Percentiles rank a stretch among this genome's conserved stretches.
phyloP scores from a whole-genome alignment of 768 basidiomycete genomes.

The Suillus occidentalis region DNA sequence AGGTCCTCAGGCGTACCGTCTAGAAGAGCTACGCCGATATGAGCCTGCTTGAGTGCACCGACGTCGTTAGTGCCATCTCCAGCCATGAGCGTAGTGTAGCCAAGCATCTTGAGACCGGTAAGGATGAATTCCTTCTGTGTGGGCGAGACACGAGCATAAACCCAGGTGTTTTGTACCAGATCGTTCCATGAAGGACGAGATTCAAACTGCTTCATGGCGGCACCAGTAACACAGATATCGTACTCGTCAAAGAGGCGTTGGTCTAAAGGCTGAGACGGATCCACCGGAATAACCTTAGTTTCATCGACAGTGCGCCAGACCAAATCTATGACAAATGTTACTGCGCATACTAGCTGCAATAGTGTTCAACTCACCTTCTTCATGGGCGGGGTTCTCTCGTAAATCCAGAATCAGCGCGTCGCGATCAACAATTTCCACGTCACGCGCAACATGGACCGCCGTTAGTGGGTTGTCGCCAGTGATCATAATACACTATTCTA shows the following conservation, averaged over 20 bases:
- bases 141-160: slow-evolving; percentile 97
- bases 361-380: slow-evolving; percentile 53
- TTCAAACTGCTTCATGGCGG: slow-evolving; percentile 88
- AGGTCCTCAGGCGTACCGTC: slow-evolving; percentile 92
- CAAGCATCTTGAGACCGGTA: slow-evolving; percentile 83
- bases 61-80: slow-evolving; percentile 99
- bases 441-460: slow-evolving; percentile 91
- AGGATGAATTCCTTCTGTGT: slow-evolving; percentile 95
- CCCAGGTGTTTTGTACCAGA: slow-evolving; percentile 95
- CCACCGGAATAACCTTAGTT: slow-evolving; percentile 80
- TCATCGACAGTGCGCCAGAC: slow-evolving; percentile 96
- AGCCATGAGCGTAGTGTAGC: slow-evolving; percentile 95
- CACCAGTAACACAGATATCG: slow-evolving; percentile 96
- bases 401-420: slow-evolving; percentile 91
- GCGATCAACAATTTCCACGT: slow-evolving; percentile 96
- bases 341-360: not conserved
- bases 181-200: slow-evolving; percentile 66
- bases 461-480: slow-evolving; percentile 99
- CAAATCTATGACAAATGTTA: slow-evolving; percentile 53
- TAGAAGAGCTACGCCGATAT: slow-evolving; percentile 91
- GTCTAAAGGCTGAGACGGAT: slow-evolving; percentile 80
- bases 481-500: slow-evolving; percentile 90
- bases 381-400: slow-evolving; percentile 73
- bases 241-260: slow-evolving; percentile 74
- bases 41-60: slow-evolving; percentile 96